Evolutionary conservation across 306 rosid species (phyloP).

Genomic region (Hippophae gyantsensis): DNA sequence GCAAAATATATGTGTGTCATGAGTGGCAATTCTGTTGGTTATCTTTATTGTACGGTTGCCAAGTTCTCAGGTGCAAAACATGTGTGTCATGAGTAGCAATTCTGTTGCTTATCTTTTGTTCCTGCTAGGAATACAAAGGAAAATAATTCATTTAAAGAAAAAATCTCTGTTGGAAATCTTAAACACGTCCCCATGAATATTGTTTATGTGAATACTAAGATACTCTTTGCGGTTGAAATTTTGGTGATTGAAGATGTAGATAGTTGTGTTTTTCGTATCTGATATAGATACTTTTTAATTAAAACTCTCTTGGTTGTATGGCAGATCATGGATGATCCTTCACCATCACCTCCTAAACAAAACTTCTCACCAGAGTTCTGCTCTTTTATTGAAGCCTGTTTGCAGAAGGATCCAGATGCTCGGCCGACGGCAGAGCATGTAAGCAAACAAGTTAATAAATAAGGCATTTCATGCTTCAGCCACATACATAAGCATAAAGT

Average conservation of each 20-base stretch:
- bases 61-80: no score
- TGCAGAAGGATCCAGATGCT: constrained; percentile 73
- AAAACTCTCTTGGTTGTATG: constrained; percentile 15
- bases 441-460: constrained; percentile 10
- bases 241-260: background rate
- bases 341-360: constrained; percentile 79
- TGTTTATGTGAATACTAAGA: no score
- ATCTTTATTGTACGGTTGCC: no score
- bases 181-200: no score
- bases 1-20: no score
- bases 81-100: no score
- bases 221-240: no score
- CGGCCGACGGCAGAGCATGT: constrained; percentile 97
- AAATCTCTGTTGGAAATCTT: no score
- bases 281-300: constrained; percentile 10
- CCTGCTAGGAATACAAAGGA: no score
- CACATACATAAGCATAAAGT: background rate
- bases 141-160: no score
- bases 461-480: background rate
- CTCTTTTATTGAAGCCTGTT: constrained; percentile 83
- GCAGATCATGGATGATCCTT: constrained; percentile 93
- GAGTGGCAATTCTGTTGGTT: no score
- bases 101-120: no score
- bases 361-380: constrained; percentile 81
- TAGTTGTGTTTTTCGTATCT: constrained; percentile 2